Evolutionary conservation across 257 asterid genomes (phyloP).

Genomic region (Ballota nigra): DNA sequence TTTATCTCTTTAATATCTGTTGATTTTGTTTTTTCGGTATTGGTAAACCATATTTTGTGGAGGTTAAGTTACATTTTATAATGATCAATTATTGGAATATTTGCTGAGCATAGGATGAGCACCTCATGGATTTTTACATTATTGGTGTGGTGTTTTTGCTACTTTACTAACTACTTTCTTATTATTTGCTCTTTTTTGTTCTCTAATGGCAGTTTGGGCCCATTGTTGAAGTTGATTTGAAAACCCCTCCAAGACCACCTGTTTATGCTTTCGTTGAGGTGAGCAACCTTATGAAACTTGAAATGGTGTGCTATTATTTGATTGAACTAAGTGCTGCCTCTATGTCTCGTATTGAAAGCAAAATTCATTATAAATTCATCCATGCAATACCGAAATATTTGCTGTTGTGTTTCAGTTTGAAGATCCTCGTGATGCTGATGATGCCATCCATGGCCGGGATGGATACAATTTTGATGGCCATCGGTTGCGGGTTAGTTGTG

Average conservation of each 20-base stretch:
- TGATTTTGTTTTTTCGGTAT: background rate
- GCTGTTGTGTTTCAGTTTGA: slow-evolving; percentile 48
- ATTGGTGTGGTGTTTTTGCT: background rate
- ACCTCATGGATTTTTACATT: background rate
- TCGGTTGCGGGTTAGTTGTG: slow-evolving; percentile 50
- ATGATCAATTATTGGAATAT: background rate
- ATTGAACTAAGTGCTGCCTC: background rate
- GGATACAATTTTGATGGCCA: slow-evolving; percentile 70
- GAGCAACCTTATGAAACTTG: slow-evolving; percentile 18
- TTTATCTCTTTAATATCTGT: background rate
- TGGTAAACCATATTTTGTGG: background rate
- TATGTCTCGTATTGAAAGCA: background rate
- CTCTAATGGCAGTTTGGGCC: slow-evolving; percentile 61
- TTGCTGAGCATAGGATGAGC: background rate
- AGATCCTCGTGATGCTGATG: slow-evolving; percentile 72
- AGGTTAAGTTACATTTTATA: background rate
- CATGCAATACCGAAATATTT: background rate
- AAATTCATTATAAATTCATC: background rate
- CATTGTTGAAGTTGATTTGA: slow-evolving; percentile 71
- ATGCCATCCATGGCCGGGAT: slow-evolving; percentile 79
- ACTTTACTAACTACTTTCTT: background rate
- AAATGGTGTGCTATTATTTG: background rate
- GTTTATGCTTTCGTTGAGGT: slow-evolving; percentile 93
- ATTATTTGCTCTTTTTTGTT: background rate
- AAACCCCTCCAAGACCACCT: slow-evolving; percentile 85